phyloP scores from a whole-genome alignment of 768 basidiomycete species.

The Boletus sp. region DNA sequence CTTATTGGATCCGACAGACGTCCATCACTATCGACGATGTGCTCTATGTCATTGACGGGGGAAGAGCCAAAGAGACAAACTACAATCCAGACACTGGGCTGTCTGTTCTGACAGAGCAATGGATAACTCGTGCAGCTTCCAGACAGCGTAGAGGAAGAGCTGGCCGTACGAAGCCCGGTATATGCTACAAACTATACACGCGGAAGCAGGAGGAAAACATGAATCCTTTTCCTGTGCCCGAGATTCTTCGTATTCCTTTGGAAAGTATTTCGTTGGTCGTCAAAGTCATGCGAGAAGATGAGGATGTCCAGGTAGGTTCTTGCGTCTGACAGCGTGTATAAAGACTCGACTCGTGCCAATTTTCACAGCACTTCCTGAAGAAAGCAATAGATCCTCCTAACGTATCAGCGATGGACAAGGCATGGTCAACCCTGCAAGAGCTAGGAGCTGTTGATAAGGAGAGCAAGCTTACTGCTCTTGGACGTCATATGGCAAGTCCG shows the following conservation, averaged over 20 bases:
- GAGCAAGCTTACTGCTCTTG: conserved; percentile 75
- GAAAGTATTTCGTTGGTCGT: conserved; percentile 80
- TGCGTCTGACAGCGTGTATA: not conserved
- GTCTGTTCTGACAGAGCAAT: conserved; percentile 74
- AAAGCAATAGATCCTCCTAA: conserved; percentile 86
- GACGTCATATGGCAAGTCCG: conserved; percentile 65
- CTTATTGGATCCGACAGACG: conserved; percentile 46
- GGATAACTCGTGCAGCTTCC: conserved; percentile 76
- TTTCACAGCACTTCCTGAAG: conserved; percentile 53
- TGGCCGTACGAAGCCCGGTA: conserved; percentile 77
- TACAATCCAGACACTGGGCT: conserved; percentile 69
- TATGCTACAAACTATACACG: conserved; percentile 89
- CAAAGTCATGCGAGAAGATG: conserved; percentile 73
- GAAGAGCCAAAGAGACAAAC: conserved; percentile 82
- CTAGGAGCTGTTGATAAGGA: conserved; percentile 72
- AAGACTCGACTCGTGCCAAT: not conserved
- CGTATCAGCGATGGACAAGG: conserved; percentile 68
- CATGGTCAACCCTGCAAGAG: conserved; percentile 70
- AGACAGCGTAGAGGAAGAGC: conserved; percentile 87
- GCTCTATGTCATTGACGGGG: conserved; percentile 79
- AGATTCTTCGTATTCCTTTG: conserved; percentile 84
- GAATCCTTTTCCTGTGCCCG: conserved; percentile 75
- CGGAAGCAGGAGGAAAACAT: conserved; percentile 66
- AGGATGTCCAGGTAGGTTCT: conserved; percentile 68
- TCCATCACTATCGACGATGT: conserved; percentile 92